Percentiles rank a stretch among this genome's conserved stretches.
Conservation (phyloP, 1,284 basidiomycete genomes). For the Trichosporon inkin region DNA sequence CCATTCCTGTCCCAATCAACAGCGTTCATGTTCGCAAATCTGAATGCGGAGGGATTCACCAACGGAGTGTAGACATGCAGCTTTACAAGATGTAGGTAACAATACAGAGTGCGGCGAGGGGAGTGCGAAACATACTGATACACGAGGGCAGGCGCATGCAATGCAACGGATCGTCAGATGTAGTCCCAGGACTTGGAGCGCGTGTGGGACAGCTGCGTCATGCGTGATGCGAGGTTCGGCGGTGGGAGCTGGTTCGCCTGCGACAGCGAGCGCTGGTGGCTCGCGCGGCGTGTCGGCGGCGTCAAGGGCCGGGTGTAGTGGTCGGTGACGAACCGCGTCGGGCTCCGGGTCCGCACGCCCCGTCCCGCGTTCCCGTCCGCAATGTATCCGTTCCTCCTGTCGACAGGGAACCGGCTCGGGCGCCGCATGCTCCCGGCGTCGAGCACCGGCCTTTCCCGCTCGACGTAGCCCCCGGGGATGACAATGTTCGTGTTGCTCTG, state of each 20-base stretch:
- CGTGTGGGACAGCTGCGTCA: background rate
- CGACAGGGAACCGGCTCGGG: background rate
- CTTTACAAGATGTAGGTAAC: background rate
- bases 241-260: constrained; percentile 3
- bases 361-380: background rate
- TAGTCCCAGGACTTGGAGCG: constrained; percentile 2
- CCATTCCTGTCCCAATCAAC: no score
- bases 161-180: background rate
- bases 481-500: background rate
- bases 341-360: background rate
- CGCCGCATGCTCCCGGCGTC: background rate
- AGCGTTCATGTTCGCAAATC: no score
- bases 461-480: background rate
- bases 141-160: background rate
- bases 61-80: no score
- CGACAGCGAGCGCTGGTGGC: constrained; percentile 6
- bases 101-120: background rate
- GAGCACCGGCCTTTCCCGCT: background rate
- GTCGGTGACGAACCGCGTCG: background rate
- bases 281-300: constrained; percentile 6
- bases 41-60: no score
- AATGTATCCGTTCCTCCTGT: background rate
- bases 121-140: background rate
- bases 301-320: background rate
- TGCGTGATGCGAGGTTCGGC: background rate